Percentiles rank a stretch among this genome's conserved stretches.
Conservation (phyloP, 1,284 basidiomycete genomes). For the Gomphus bonarii region DNA sequence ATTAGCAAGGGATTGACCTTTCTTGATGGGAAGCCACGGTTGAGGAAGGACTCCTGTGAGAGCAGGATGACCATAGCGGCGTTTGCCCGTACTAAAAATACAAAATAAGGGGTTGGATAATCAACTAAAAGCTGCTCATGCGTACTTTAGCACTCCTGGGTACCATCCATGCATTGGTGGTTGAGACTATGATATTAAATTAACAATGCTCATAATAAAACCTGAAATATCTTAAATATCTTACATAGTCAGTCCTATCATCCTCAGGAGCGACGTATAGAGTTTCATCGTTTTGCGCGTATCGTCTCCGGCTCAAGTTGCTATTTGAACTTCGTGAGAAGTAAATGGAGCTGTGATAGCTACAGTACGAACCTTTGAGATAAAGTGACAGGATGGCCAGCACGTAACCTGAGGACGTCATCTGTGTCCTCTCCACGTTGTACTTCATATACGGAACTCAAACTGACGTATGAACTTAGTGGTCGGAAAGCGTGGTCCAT, state of each 20-base stretch:
- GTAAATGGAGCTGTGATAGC: not conserved
- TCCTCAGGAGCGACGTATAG: slow-evolving; percentile 90
- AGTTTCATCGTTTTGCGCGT: slow-evolving; percentile 89
- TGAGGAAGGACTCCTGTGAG: slow-evolving; percentile 79
- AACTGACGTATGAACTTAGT: slow-evolving; percentile 71
- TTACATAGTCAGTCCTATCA: slow-evolving; percentile 80
- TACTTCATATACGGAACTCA: slow-evolving; percentile 83
- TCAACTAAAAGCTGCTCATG: slow-evolving; percentile 8
- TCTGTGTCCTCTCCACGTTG: slow-evolving; percentile 75
- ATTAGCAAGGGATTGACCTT: slow-evolving; percentile 61
- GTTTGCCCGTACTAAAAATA: slow-evolving; percentile 59
- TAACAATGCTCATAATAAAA: not conserved
- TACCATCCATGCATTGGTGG: slow-evolving; percentile 94
- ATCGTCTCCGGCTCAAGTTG: slow-evolving; percentile 73
- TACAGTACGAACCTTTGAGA: slow-evolving; percentile 58
- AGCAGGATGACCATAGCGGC: slow-evolving; percentile 86
- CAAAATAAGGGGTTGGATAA: not conserved
- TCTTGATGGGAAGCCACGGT: slow-evolving; percentile 86
- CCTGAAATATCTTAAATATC: slow-evolving; percentile 17
- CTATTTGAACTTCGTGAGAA: slow-evolving; percentile 26
- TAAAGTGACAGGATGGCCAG: slow-evolving; percentile 75
- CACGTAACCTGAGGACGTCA: slow-evolving; percentile 60
- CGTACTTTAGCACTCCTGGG: slow-evolving; percentile 78
- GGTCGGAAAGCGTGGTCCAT: slow-evolving; percentile 65
- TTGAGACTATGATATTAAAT: slow-evolving; percentile 50